Base-by-base conservation (phyloP, 805 yeast genomes). In the Kurtzmaniella fragi region DNA sequence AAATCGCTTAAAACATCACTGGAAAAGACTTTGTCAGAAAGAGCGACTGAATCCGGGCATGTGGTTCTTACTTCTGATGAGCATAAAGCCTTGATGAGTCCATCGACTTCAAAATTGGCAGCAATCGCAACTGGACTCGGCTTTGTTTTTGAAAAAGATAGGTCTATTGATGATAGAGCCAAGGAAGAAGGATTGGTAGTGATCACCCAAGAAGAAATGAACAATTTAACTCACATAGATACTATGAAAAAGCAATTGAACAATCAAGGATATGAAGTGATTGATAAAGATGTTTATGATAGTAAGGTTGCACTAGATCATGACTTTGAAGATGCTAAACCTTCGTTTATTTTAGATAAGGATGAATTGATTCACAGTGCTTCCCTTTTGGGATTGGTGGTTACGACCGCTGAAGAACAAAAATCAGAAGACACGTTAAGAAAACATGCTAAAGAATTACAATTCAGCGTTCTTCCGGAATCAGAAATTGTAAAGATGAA, bases 291-390 rank as follows among this genome's bases (percentile, higher is more conserved):
- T 8, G 37, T 50, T 6, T 42, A 42, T 15, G 50, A 50, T 9
- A 48, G 48, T 40, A 39, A 35, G 2, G 41, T 54, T 7, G 31
- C 58, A 5, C 45, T 40, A 12, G 38, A 35, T 2, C 47, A 42
- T 2, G 39, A 37, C 11, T 57, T 46, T 42, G 50, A 50, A 8
- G 65, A 59, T 33, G 62, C 63, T 3, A 55, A 59, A 35, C 61
- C 61, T 8, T 52, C 64, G 2, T 58, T 64, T 40, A 41, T 53
- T 3, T 42, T 59, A 30, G 48, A 52, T 33, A 49, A 47, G 37
- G 60, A 52, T 8, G 67, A 62, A 39, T 49, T 61, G 29, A 35
- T 36, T 11, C 44, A 43, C 5, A 50, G 56, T 40, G 67, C 66
- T 10, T 38, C 51, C 7, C 51, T 43, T 29, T 40, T 57, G 28